Evolutionary conservation across 345 rosid genomes (phyloP).

Genomic region (Cardamine occulta): DNA sequence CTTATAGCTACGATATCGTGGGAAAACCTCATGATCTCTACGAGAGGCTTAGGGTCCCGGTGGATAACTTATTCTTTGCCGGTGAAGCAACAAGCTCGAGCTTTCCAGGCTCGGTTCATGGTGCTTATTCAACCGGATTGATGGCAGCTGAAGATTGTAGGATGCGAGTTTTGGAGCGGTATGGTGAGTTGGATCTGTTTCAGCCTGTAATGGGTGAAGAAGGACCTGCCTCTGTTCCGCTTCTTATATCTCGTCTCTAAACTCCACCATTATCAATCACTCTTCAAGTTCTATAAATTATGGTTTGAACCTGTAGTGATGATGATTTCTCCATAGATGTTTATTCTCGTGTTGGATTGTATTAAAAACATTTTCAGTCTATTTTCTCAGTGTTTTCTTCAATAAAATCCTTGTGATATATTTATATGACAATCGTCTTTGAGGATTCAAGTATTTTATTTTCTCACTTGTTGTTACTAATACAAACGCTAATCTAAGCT

Average conservation of each 20-base stretch:
- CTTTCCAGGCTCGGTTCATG: constrained; percentile 89
- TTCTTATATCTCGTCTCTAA: constrained; percentile 83
- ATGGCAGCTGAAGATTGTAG: constrained; percentile 94
- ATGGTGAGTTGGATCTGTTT: constrained; percentile 76
- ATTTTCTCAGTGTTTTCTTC: constrained; percentile 16
- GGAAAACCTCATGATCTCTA: constrained; percentile 85
- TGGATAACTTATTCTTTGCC: constrained; percentile 94
- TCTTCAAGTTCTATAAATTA: background rate
- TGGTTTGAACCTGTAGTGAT: constrained; percentile 6
- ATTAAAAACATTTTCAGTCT: background rate
- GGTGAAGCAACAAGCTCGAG: constrained; percentile 89
- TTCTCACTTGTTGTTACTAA: background rate
- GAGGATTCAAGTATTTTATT: background rate
- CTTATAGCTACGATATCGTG: constrained; percentile 85
- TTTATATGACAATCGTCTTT: background rate
- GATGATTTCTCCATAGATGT: background rate
- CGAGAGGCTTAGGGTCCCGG: constrained; percentile 81
- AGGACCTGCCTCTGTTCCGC: constrained; percentile 64
- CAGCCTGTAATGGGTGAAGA: constrained; percentile 85
- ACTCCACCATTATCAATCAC: background rate
- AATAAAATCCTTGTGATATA: constrained; percentile 29
- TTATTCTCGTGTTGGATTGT: constrained; percentile 3
- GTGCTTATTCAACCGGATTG: constrained; percentile 84
- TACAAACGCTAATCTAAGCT: background rate
- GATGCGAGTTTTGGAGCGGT: constrained; percentile 91